Evolutionary conservation across 2,329 filamentous ascomycete genomes (phyloP).

Genomic region (Xylaria hypoxylon): DNA sequence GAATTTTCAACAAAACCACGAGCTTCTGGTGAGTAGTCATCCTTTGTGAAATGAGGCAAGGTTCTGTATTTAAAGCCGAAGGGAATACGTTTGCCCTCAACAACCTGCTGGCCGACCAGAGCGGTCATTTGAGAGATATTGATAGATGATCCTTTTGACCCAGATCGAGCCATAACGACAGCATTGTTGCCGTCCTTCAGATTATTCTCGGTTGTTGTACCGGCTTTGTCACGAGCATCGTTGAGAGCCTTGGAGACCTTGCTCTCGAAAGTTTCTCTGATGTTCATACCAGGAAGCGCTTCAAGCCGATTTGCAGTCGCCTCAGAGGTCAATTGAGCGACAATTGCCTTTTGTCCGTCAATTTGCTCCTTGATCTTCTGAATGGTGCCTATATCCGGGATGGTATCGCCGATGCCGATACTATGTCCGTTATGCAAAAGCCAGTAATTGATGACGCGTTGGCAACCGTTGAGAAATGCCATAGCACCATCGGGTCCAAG

Average conservation of each 20-base stretch:
- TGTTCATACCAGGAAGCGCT: slow-evolving; percentile 96
- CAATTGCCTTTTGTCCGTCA: slow-evolving; percentile 81
- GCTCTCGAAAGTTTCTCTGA: slow-evolving; percentile 97
- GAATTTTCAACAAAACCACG: slow-evolving; percentile 99
- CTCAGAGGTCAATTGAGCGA: slow-evolving; percentile 77
- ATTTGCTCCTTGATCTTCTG: slow-evolving; percentile 86
- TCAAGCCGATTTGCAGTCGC: slow-evolving; percentile 91
- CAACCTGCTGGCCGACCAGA: slow-evolving; percentile 96
- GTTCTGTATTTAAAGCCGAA: slow-evolving; percentile 99
- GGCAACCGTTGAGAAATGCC: slow-evolving; percentile 94
- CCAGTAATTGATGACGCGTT: slow-evolving; percentile 97
- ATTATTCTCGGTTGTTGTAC: slow-evolving; percentile 90
- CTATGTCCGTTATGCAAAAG: slow-evolving; percentile 95
- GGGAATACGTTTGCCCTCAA: slow-evolving; percentile 98
- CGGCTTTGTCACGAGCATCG: slow-evolving; percentile 94
- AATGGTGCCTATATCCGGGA: slow-evolving; percentile 88
- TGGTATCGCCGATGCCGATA: slow-evolving; percentile 98
- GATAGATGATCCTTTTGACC: slow-evolving; percentile 98
- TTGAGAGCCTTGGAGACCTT: slow-evolving; percentile 95
- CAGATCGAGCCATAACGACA: slow-evolving; percentile 94
- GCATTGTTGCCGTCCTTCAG: slow-evolving; percentile 97
- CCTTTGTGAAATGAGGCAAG: slow-evolving; percentile 97
- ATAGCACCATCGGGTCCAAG: slow-evolving; percentile 87
- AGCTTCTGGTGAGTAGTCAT: slow-evolving; percentile 97
- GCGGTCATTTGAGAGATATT: slow-evolving; percentile 99